Evolutionary conservation across 1,139 yeast genomes (phyloP), one percentile per base, ranked within the genome.

Genomic region (Diutina ranongensis): DNA sequence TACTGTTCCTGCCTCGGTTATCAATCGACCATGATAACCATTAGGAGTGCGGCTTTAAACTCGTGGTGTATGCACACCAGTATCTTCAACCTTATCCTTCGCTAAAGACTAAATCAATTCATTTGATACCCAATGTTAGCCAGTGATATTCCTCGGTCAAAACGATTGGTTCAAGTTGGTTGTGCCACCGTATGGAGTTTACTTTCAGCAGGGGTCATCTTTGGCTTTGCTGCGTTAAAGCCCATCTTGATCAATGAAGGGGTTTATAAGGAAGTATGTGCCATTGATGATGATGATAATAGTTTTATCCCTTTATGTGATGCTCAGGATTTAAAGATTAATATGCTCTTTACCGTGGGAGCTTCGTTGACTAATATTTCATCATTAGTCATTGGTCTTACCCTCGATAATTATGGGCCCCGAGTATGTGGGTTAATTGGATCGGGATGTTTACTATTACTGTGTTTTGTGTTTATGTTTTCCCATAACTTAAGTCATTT

Each of bases 151-250:
- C n/a, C 31, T 7, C 13, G 3, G 32, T n/a, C 19, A 12, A 27
- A 15, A 4, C 44, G 44, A 3, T 4, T 40, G 15, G 25, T 32
- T 16, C 88, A 81, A 57, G 71, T 81, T 12, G 48, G 58, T 8
- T 84, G 95, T 61, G 89, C 97, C 33, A 77, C 86, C 32, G 52
- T 71, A 1, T 88, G 96, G 95, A 88, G 97, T 63, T 65, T 88
- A 22, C 67, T 87, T 35, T 89, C 95, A 2, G 96, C 96, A 0
- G 97, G 97, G 1, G 88, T 94, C 1, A 82, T 88, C 10, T 89
- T 89, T 68, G 95, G 97, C 1, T 89, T 88, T 65, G 96, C 97
- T 18, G 97, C 97, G 2, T 66, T 89, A 47, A 89, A 89, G 57
- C 94, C 95, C 3, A 76, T 88, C 3, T 67, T 89, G 44, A 76